Percentiles rank a stretch among this genome's conserved stretches.
These are phyloP conservation scores for Craterostigma plantagineum DNA, from an alignment of 257 asterid genomes.

Conservation along the genomic window DNA sequence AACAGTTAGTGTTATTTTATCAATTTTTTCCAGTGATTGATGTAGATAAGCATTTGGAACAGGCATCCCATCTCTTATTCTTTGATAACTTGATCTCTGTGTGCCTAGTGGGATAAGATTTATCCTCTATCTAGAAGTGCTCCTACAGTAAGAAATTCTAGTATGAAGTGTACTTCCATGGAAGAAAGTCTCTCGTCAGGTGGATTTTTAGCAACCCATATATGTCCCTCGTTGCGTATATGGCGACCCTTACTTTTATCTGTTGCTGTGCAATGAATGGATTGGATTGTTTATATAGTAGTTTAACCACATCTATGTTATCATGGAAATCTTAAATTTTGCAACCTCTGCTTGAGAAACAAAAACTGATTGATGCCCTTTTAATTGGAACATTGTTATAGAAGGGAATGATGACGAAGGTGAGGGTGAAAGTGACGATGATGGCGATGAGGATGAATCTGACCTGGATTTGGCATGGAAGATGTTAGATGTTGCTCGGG, in stretches of 20 bases:
- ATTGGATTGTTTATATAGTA: not conserved
- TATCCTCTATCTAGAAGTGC: too few species aligned
- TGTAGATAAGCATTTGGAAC: not conserved
- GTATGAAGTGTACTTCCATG: too few species aligned
- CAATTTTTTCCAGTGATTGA: not conserved
- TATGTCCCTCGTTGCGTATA: too few species aligned
- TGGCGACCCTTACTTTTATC: too few species aligned
- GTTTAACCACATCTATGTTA: not conserved
- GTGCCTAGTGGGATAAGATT: too few species aligned
- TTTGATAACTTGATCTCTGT: too few species aligned
- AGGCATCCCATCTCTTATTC: not conserved
- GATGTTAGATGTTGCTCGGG: conserved; percentile 94
- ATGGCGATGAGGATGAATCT: conserved; percentile 90
- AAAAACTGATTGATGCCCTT: not conserved
- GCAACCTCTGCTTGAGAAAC: not conserved
- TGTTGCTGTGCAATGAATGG: not conserved
- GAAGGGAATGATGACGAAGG: conserved; percentile 20
- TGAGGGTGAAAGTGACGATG: conserved; percentile 49
- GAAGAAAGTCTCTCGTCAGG: too few species aligned
- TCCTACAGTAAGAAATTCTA: too few species aligned
- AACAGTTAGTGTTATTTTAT: conserved; percentile 18
- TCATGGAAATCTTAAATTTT: not conserved
- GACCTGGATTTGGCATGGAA: conserved; percentile 99
- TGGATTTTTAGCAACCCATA: too few species aligned
- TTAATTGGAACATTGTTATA: not conserved